Evolutionary conservation across 345 rosid species (phyloP), one percentile per base, ranked within the genome.

Genomic region (Populus ilicifolia): DNA sequence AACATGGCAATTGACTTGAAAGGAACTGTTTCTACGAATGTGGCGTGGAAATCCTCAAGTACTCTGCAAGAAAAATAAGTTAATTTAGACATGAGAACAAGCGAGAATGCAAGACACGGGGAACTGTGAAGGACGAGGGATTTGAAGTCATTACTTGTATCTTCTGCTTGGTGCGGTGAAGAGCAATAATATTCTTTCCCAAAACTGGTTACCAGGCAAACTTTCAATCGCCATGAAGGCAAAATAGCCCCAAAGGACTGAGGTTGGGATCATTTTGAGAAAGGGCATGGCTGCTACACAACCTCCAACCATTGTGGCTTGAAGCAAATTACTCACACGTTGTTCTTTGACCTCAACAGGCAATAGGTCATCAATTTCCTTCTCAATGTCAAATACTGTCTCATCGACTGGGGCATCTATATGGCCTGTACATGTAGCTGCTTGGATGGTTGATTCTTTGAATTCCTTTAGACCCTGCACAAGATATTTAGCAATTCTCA

Each of bases 221-320:
- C 85, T 78, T 72, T 82, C 85, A 59, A 78, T 82, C 7, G 85
- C 81, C 82, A 82, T 82, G 77, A 82, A 82, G 1, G 85, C 85
- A 65, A 82, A 71, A 56, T 78, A 82, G 16, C 84, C 84, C 84
- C 82, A 82, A 5, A 82, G 84, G 10, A 82, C 84, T 27, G 84
- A 82, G 20, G 84, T 82, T 29, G 84, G 82, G 20, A 82, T 82
- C 82, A 17, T 82, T 78, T 82, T 82, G 56, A 82, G 85, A 36
- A 82, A 71, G 33, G 84, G 85, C 85, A 82, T 82, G 8, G 85
- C 85, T 20, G 85, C 85, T 25, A 78, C 71, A 36, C 85, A 82
- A 5, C 82, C 82, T 65, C 79, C 82, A n/a, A 75, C 82, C 84
- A 82, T 75, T 16, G 30, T 21, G 5, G 84, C 76, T 67, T 82